Evolutionary conservation across 257 asterid genomes (phyloP), one percentile per base, ranked within the genome.

Genomic region (Solanum habrochaites): DNA sequence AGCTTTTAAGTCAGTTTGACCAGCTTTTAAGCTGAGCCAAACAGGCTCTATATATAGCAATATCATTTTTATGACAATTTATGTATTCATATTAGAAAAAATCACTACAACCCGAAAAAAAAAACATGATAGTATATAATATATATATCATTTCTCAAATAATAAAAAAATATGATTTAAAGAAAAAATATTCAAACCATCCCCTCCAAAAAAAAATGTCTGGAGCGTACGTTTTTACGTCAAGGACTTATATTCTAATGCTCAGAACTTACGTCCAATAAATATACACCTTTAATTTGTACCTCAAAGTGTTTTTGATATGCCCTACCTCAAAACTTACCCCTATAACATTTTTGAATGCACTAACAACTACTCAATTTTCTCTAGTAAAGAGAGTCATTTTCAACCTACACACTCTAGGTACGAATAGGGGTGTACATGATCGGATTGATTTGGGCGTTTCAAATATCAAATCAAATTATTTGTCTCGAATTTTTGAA

Each of bases 391-490:
- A 23, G 15, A 62, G 10, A 10, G 69, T 62, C 69, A 62, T 11
- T 60, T 23, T 62, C 69, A 21, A n/a, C 29, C 69, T 9, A 10
- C 69, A 62, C 12, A 62, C 29, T 62, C n/a, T 62, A 72, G 29
- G n/a, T 18, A 71, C 27, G 7, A 32, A 32, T 32, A 32, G 35
- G 35, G 35, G 35, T 32, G 35, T 4, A 3, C 5, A 32, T 32
- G 5, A 32, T 0, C 5, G 5, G 5, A 3, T 32, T 32, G 35
- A 5, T 32, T 32, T 0, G 0, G 1, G 3, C 0, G 0, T 32
- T 32, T 32, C 35, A 32, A 32, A 32, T 32, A 32, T 32, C 1
- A 32, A 32, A 32, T 32, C 5, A 32, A 32, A 32, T 1, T 0
- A 32, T 32, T 32, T 32, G 5, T 32, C 35, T 4, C 35, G 5